Evolutionary conservation across 2,329 filamentous ascomycete genomes (phyloP), one percentile per base, ranked within the genome.

Genomic region (Lithohypha guttulata): DNA sequence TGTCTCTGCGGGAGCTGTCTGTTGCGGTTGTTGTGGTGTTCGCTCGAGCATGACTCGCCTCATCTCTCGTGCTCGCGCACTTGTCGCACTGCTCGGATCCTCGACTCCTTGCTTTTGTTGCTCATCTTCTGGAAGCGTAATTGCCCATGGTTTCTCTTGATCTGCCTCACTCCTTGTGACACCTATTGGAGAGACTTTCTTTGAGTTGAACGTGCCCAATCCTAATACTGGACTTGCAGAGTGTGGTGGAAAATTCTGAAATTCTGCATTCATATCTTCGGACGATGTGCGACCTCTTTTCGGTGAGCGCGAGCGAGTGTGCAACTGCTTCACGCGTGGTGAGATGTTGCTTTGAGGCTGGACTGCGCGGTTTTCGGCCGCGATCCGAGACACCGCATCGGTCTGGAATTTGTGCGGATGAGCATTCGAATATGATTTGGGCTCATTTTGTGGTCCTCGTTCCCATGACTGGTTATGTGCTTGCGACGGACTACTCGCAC

Each of bases 221-320:
- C 34, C 19, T 9, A 18, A 14, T 19, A 39, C 41, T 18, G 40
- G 34, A 21, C 20, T 39, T 15, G 22, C 27, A 14, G 9, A 9
- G 5, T 44, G 45, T 42, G 20, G 22, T 50, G 46, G 14, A 7
- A 34, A 18, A 13, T 11, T 10, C 11, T 34, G 33, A 11, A 19
- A 25, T 11, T 26, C 37, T 2, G 28, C 29, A 17, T 18, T 17
- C 51, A 55, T 4, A 29, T 55, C 51, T 20, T 54, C 47, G 1
- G 50, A 49, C 9, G 46, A 44, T 18, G 51, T 51, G 13, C 53
- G 53, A 6, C 53, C 50, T 7, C 53, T 39, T 17, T 49, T 53
- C 5, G 59, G 59, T 36, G 56, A 60, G 19, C 60, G 56, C 13
- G 59, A 61, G 17, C 59, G 56, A 37, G 60, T 48, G 34, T 59